phyloP scores from a whole-genome alignment of 2,329 filamentous ascomycete species.

The Lecanicillium sp. region DNA sequence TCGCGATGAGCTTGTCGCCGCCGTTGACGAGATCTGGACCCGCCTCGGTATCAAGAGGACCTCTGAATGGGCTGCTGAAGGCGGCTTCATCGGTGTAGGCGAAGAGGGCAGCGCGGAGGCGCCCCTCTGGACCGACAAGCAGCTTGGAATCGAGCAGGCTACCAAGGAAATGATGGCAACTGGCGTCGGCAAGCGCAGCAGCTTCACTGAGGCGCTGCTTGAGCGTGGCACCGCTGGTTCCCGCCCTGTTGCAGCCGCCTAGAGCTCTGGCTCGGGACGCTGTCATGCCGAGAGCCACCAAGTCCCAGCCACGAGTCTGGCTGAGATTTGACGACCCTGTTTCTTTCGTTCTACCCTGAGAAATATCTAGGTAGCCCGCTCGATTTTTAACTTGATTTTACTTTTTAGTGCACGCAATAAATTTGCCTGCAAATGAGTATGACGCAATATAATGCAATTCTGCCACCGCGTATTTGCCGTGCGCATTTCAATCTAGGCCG shows the following conservation, averaged over 20 bases:
- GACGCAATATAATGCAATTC: background rate
- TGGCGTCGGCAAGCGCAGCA: slow-evolving; percentile 23
- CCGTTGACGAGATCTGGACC: slow-evolving; percentile 81
- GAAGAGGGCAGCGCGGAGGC: slow-evolving; percentile 53
- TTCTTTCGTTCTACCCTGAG: background rate
- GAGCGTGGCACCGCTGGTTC: slow-evolving; percentile 40
- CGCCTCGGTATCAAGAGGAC: slow-evolving; percentile 88
- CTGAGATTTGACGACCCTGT: no score
- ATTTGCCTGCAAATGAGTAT: background rate
- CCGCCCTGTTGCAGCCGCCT: slow-evolving; percentile 18
- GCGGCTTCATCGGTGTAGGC: slow-evolving; percentile 92
- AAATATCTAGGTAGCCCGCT: background rate
- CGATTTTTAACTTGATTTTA: background rate
- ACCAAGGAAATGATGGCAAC: slow-evolving; percentile 52
- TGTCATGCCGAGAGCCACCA: background rate
- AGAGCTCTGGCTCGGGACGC: slow-evolving; percentile 12
- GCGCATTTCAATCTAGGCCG: no score
- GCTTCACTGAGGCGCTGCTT: slow-evolving; percentile 52
- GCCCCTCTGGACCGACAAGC: slow-evolving; percentile 87
- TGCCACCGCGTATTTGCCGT: no score
- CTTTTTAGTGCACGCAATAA: background rate
- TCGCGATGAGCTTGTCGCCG: slow-evolving; percentile 76
- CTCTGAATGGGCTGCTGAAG: slow-evolving; percentile 81
- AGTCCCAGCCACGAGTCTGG: no score
- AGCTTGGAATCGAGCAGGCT: slow-evolving; percentile 69